These are phyloP conservation scores for Erythrophleum fordii DNA, from an alignment of 306 rosid species.

Conservation along the genomic window DNA sequence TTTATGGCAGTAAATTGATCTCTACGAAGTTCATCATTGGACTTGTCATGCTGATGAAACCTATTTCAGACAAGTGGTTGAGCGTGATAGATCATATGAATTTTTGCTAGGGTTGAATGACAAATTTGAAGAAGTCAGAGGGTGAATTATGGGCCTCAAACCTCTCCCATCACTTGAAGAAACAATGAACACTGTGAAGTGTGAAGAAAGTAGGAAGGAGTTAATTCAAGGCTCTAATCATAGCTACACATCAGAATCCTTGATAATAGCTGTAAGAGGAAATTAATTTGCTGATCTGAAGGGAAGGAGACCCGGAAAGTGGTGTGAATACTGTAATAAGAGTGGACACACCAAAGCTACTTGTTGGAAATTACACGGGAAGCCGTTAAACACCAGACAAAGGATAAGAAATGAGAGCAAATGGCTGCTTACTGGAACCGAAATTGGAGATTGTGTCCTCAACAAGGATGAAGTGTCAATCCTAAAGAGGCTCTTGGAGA, in stretches of 20 bases:
- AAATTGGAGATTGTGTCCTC: too few relatives aligned
- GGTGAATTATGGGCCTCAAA: background rate
- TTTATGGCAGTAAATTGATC: too few relatives aligned
- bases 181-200: background rate
- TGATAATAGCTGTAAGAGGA: background rate
- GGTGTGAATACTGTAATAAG: too few relatives aligned
- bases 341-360: too few relatives aligned
- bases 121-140: background rate
- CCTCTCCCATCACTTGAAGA: background rate
- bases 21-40: background rate
- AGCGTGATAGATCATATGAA: background rate
- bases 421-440: too few relatives aligned
- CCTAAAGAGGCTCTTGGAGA: background rate
- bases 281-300: background rate
- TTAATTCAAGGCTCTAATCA: background rate
- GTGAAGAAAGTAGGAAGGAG: background rate
- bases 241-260: background rate
- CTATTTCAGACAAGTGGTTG: background rate
- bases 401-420: too few relatives aligned
- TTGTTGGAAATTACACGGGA: too few relatives aligned
- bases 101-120: background rate
- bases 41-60: background rate
- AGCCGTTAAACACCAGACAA: too few relatives aligned
- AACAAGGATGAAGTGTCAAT: background rate
- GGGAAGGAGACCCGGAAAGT: too few relatives aligned